Evolutionary conservation across 192 early-diverging fungal species (phyloP).

Genomic region (Cetraspora pellucida): DNA sequence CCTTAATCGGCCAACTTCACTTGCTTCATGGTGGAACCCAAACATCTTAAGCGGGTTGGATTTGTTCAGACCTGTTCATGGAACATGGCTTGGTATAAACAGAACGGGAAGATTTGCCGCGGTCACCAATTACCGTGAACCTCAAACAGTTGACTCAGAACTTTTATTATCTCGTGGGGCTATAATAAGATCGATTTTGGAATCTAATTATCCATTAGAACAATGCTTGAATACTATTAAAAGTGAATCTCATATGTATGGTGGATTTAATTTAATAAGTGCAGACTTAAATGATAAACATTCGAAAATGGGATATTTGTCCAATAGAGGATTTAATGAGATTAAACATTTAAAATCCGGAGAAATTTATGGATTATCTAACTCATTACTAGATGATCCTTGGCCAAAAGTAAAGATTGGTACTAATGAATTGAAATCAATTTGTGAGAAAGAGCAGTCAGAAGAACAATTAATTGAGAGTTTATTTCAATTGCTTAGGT

Average conservation of each 20-base stretch:
- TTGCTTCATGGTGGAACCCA: slow-evolving; percentile 46
- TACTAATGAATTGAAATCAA: slow-evolving; percentile 16
- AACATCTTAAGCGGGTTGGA: slow-evolving; percentile 42
- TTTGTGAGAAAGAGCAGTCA: slow-evolving; percentile 10
- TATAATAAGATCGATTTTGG: slow-evolving; percentile 40
- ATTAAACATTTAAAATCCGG: slow-evolving; percentile 22
- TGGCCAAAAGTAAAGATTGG: slow-evolving; percentile 48
- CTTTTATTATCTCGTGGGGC: slow-evolving; percentile 38
- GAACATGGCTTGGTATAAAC: slow-evolving; percentile 50
- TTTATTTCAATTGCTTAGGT: slow-evolving; percentile 43
- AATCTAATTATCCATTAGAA: not conserved
- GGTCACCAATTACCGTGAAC: slow-evolving; percentile 47
- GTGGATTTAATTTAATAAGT: slow-evolving; percentile 46
- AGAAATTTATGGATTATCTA: slow-evolving; percentile 45
- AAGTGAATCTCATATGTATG: slow-evolving; percentile 21
- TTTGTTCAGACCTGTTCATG: slow-evolving; percentile 21
- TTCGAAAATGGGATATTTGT: slow-evolving; percentile 32
- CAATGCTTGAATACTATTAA: slow-evolving; percentile 27
- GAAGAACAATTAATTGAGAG: slow-evolving; percentile 39
- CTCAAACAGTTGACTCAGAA: not conserved
- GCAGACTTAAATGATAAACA: slow-evolving; percentile 16
- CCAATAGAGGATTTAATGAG: slow-evolving; percentile 33
- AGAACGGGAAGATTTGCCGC: slow-evolving; percentile 43
- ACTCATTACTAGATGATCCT: slow-evolving; percentile 37
- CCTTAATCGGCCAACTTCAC: slow-evolving; percentile 39